These are phyloP conservation scores for Westerdykella aurantiaca DNA, from an alignment of 2,329 filamentous ascomycete genomes.

Conservation along the genomic window DNA sequence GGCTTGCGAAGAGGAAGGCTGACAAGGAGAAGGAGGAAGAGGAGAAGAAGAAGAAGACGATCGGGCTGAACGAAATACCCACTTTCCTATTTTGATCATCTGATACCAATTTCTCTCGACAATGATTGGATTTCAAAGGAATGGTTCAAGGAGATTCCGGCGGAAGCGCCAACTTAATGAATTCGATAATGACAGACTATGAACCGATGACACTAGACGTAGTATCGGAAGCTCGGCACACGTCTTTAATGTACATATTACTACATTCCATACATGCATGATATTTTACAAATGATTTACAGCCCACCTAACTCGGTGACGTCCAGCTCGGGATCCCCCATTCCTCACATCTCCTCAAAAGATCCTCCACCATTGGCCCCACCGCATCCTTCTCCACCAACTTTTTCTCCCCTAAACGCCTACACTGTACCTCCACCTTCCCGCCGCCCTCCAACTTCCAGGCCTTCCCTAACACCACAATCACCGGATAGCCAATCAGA, in stretches of 20 bases:
- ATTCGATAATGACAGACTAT: no score
- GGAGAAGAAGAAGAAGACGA: conserved; percentile 15
- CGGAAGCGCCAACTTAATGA: no score
- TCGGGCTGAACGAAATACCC: conserved; percentile 38
- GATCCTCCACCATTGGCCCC: conserved; percentile 21
- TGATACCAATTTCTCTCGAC: no score
- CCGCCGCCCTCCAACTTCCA: conserved; percentile 35
- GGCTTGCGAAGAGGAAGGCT: conserved; percentile 15
- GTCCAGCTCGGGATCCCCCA: no score
- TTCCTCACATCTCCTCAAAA: no score
- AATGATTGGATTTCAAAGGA: no score
- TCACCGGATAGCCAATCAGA: conserved; percentile 77
- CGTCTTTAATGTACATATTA: not conserved
- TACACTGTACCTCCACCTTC: conserved; percentile 73
- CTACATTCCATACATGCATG: not conserved
- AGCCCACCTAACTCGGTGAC: no score
- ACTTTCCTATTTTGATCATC: conserved; percentile 42
- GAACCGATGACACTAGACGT: no score
- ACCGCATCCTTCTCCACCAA: conserved; percentile 41
- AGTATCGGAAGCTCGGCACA: no score
- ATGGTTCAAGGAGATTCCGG: no score
- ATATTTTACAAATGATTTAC: not conserved
- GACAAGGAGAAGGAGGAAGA: conserved; percentile 1
- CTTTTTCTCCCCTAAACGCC: conserved; percentile 56
- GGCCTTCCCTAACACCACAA: conserved; percentile 63